A percentile compares a stretch with the other conserved stretches of the same genome.
These are phyloP conservation scores for Helicostylum pulchrum DNA, from an alignment of 192 early-diverging fungal species.

Conservation along the genomic window DNA sequence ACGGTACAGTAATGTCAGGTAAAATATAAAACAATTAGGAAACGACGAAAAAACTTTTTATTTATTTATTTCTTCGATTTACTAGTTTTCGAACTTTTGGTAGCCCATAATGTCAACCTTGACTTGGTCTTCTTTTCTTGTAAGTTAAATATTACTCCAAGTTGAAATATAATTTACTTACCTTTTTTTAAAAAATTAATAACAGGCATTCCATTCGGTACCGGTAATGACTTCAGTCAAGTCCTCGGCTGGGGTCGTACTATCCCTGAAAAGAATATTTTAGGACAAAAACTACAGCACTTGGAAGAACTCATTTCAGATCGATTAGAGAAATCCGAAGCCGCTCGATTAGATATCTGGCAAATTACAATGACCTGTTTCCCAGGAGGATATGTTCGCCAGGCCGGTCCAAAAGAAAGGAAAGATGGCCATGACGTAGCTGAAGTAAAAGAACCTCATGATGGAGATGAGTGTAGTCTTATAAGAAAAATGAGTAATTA, in stretches of 20 bases:
- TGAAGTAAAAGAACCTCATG: constrained; percentile 15
- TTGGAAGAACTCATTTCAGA: constrained; percentile 56
- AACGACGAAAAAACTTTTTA: too few relatives aligned
- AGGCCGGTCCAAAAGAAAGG: constrained; percentile 54
- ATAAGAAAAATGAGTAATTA: constrained; percentile 67
- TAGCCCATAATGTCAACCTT: constrained; percentile 57
- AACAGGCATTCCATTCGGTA: constrained; percentile 66
- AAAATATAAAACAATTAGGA: too few relatives aligned
- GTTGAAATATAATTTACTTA: not conserved
- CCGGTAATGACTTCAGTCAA: constrained; percentile 74
- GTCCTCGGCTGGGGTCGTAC: constrained; percentile 77
- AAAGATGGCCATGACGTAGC: constrained; percentile 39
- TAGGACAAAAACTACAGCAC: constrained; percentile 53
- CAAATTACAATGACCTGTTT: constrained; percentile 58
- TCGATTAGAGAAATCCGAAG: constrained; percentile 55
- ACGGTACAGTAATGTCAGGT: constrained; percentile 63
- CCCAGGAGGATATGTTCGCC: constrained; percentile 58
- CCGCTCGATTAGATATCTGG: constrained; percentile 68
- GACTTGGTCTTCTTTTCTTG: constrained; percentile 67
- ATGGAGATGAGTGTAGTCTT: constrained; percentile 1
- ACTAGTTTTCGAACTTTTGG: constrained; percentile 60
- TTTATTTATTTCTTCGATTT: constrained; percentile 13
- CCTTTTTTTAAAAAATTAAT: not conserved
- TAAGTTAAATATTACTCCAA: constrained; percentile 1
- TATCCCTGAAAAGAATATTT: constrained; percentile 51